phyloP scores from a whole-genome alignment of 2,329 filamentous ascomycete genomes.

The Botrytis pseudocinerea region DNA sequence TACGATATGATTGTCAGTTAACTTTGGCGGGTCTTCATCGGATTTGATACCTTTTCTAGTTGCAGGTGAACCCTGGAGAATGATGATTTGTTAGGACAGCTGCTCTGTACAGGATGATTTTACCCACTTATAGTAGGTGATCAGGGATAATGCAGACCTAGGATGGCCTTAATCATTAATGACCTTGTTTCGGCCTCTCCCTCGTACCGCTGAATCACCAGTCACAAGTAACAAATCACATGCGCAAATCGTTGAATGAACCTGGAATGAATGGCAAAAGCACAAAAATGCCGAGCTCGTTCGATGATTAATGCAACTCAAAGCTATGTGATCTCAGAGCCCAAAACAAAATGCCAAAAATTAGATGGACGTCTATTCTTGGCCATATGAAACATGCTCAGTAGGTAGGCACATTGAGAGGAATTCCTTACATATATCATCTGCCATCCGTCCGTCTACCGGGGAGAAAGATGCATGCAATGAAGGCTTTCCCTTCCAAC shows the following conservation, averaged over 20 bases:
- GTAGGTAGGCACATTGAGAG: not conserved
- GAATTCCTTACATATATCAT: not conserved
- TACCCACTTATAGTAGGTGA: not conserved
- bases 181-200: not conserved
- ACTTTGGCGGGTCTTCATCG: constrained; percentile 6
- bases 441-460: not conserved
- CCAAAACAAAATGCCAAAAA: no score
- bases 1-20: not conserved
- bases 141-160: not conserved
- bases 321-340: not conserved
- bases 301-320: not conserved
- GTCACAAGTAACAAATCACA: not conserved
- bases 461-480: not conserved
- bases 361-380: not conserved
- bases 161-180: not conserved
- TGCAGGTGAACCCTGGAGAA: not conserved
- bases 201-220: not conserved
- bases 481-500: constrained; percentile 15
- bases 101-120: not conserved
- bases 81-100: not conserved
- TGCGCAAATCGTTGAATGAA: not conserved
- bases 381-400: constrained; percentile 13
- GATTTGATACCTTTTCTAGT: not conserved
- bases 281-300: not conserved
- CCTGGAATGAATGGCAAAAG: not conserved